phyloP scores from a whole-genome alignment of 495 filamentous ascomycete genomes.

The Platismatia glauca region DNA sequence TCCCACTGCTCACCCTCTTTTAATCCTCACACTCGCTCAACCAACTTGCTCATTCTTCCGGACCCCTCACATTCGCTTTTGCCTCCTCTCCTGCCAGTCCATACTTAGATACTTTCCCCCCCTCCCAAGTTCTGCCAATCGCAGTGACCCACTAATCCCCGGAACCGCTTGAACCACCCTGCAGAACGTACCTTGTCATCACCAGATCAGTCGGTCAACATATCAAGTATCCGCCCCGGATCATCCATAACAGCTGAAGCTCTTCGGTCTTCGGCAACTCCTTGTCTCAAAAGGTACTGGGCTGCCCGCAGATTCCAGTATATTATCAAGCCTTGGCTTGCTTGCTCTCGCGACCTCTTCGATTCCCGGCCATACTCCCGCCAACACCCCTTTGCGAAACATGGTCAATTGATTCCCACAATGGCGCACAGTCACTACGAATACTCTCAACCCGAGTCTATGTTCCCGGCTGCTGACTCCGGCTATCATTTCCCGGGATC shows the following conservation, averaged over 20 bases:
- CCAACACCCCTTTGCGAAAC: background rate
- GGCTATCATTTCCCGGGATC: conserved; percentile 23
- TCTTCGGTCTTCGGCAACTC: background rate
- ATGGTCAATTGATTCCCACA: conserved; percentile 14
- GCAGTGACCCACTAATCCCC: conserved; percentile 1
- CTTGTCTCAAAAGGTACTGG: background rate
- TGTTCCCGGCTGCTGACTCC: conserved; percentile 11
- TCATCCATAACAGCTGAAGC: conserved; percentile 2
- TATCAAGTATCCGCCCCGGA: background rate
- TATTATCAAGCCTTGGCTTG: conserved; percentile 1
- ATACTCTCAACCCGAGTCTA: conserved; percentile 4
- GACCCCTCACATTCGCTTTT: conserved; percentile 9
- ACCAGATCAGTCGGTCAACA: background rate
- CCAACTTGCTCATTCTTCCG: background rate
- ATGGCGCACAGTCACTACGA: conserved; percentile 13
- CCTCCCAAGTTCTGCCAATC: background rate
- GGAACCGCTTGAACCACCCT: conserved; percentile 12
- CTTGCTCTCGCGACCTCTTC: background rate
- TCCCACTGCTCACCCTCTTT: background rate
- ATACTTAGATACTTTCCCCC: background rate
- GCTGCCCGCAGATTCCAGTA: background rate
- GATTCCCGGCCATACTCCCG: background rate
- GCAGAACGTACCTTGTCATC: background rate
- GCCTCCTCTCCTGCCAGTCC: background rate
- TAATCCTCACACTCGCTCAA: conserved; percentile 12